Percentiles rank a stretch among this genome's conserved stretches.
phyloP scores from a whole-genome alignment of 2,329 filamentous ascomycete species.

The Venturia effusa region DNA sequence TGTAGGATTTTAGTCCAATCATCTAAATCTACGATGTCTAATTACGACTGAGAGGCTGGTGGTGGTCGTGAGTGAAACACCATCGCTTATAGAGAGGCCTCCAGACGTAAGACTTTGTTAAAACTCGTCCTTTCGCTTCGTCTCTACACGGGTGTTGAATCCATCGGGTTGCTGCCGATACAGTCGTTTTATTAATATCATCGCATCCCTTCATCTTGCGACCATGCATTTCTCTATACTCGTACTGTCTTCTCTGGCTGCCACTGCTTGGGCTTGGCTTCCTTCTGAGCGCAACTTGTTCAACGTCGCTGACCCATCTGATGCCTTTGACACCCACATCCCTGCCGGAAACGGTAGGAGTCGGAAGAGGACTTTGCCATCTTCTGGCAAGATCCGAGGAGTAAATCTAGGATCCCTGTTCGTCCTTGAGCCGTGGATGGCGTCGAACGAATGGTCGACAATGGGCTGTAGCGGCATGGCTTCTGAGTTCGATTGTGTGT shows the following conservation, averaged over 20 bases:
- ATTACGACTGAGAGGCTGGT: neutral
- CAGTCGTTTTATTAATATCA: neutral
- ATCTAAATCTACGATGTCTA: neutral
- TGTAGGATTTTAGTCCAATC: neutral
- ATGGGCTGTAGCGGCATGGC: conserved; percentile 38
- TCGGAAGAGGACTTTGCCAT: neutral
- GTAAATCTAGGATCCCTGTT: conserved; percentile 45
- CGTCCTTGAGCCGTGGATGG: conserved; percentile 45
- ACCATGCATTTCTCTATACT: neutral
- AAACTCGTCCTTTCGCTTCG: neutral
- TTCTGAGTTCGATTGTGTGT: conserved; percentile 46
- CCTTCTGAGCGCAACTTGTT: neutral
- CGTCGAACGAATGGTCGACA: conserved; percentile 31
- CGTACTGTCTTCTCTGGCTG: neutral
- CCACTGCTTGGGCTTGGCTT: neutral
- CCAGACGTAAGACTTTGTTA: neutral
- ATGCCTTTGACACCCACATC: neutral
- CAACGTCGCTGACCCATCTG: neutral
- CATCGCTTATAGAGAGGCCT: neutral
- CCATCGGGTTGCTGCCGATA: neutral
- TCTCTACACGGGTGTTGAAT: neutral
- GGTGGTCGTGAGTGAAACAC: neutral
- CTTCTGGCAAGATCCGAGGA: conserved; percentile 37
- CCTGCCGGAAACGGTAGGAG: neutral
- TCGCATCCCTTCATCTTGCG: neutral